phyloP scores from a whole-genome alignment of 805 yeast genomes.

The Torulaspora delbrueckii region DNA sequence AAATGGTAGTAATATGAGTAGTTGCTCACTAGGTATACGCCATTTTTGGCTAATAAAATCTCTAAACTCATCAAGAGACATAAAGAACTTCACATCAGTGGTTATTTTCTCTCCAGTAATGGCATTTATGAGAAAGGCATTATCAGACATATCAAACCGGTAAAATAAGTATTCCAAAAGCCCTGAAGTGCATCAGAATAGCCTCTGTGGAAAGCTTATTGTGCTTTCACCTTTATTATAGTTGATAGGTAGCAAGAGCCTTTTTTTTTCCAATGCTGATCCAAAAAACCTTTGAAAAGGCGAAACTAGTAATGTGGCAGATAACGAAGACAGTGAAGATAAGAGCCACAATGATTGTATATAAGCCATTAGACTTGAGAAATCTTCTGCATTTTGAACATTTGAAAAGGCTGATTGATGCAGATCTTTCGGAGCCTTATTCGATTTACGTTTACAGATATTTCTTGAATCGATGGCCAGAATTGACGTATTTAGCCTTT shows the following conservation, averaged over 20 bases:
- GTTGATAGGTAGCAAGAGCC: not conserved
- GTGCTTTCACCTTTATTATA: not conserved
- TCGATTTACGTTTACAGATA: slow-evolving; percentile 89
- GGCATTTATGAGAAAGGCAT: slow-evolving; percentile 36
- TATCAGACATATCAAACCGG: slow-evolving; percentile 9
- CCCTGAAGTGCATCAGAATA: not conserved
- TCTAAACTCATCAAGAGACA: slow-evolving; percentile 41
- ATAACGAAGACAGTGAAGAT: not conserved
- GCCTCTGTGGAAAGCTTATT: not conserved
- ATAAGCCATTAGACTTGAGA: slow-evolving; percentile 26
- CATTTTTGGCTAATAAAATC: slow-evolving; percentile 40
- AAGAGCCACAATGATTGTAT: slow-evolving; percentile 14
- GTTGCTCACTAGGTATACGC: slow-evolving; percentile 38
- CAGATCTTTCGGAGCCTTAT: slow-evolving; percentile 87
- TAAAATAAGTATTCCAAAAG: not conserved
- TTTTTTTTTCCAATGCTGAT: not conserved
- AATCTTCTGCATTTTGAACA: slow-evolving; percentile 40
- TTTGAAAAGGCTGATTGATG: slow-evolving; percentile 55
- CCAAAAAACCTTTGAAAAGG: not conserved
- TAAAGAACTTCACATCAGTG: slow-evolving; percentile 39
- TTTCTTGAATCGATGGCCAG: slow-evolving; percentile 88
- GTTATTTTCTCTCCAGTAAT: slow-evolving; percentile 40
- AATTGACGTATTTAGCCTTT: slow-evolving; percentile 63
- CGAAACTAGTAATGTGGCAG: not conserved
- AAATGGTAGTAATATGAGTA: slow-evolving; percentile 56